Conservation (phyloP, 495 filamentous ascomycete genomes). For the Glutinoglossum americanum region DNA sequence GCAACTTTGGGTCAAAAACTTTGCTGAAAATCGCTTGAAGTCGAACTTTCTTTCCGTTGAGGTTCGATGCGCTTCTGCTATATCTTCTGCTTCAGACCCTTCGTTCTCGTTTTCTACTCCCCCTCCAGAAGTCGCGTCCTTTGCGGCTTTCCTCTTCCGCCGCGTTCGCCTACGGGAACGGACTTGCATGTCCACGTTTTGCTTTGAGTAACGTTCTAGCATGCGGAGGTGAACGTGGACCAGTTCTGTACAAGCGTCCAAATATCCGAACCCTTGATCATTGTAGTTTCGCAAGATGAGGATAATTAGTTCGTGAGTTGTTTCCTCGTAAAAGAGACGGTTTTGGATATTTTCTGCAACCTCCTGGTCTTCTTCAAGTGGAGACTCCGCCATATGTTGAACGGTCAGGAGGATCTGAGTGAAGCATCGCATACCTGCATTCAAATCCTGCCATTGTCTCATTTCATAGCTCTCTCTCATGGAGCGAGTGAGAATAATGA, state of each 20-base stretch:
- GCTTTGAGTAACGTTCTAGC: conserved; percentile 80
- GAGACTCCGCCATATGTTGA: conserved; percentile 76
- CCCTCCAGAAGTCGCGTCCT: conserved; percentile 11
- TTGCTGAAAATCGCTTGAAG: conserved; percentile 60
- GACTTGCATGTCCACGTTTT: conserved; percentile 82
- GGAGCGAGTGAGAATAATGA: conserved; percentile 62
- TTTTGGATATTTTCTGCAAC: conserved; percentile 96
- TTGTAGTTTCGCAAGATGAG: conserved; percentile 64
- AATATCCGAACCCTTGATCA: conserved; percentile 80
- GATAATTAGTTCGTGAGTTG: conserved; percentile 70
- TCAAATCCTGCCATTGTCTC: conserved; percentile 71
- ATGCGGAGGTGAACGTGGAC: conserved; percentile 80
- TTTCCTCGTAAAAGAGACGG: conserved; percentile 94
- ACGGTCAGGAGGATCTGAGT: conserved; percentile 63
- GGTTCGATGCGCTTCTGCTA: conserved; percentile 39
- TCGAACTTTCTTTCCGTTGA: conserved; percentile 81
- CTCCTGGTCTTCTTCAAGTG: conserved; percentile 81
- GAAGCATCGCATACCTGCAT: conserved; percentile 79
- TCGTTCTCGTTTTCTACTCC: conserved; percentile 8
- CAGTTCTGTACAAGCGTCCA: conserved; percentile 83
- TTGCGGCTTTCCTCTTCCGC: conserved; percentile 41
- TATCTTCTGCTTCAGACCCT: conserved; percentile 54
- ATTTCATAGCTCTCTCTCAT: conserved; percentile 61
- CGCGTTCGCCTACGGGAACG: conserved; percentile 50
- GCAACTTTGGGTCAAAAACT: conserved; percentile 64